Conservation (phyloP, 768 basidiomycete species). For the Mycena vitilis region DNA sequence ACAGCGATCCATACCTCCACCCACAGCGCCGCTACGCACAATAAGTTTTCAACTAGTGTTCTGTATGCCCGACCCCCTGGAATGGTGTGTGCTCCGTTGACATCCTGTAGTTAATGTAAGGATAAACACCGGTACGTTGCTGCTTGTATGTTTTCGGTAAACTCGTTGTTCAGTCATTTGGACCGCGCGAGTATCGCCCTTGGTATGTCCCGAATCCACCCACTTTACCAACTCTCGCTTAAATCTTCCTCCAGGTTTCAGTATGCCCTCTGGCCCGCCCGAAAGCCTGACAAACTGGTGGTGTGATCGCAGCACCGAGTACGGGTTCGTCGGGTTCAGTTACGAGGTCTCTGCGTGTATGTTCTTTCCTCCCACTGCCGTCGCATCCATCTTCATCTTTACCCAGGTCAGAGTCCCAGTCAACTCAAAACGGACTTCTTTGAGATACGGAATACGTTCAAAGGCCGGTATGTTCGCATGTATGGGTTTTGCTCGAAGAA, state of each 20-base stretch:
- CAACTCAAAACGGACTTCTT: constrained; percentile 66
- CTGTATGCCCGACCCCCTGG: too few species aligned
- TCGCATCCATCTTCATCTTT: constrained; percentile 16
- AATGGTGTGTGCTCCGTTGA: too few species aligned
- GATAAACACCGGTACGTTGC: too few species aligned
- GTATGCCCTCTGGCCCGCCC: constrained; percentile 65
- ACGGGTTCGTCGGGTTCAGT: constrained; percentile 82
- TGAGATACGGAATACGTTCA: constrained; percentile 68
- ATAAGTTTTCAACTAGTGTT: too few species aligned
- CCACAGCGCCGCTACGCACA: too few species aligned
- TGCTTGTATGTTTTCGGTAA: too few species aligned
- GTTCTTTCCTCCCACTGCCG: constrained; percentile 35
- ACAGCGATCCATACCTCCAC: too few species aligned
- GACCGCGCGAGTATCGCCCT: too few species aligned
- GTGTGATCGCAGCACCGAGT: constrained; percentile 73
- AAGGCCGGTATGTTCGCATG: constrained; percentile 72
- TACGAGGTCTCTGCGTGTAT: constrained; percentile 77
- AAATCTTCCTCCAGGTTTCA: constrained; percentile 48
- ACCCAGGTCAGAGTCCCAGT: constrained; percentile 65
- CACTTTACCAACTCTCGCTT: too few species aligned
- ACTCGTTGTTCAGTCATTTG: too few species aligned
- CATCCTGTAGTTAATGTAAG: too few species aligned
- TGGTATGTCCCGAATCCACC: too few species aligned
- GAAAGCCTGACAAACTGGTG: constrained; percentile 64
- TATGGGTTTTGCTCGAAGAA: constrained; percentile 59